Percentiles rank a stretch among this genome's conserved stretches.
phyloP scores from a whole-genome alignment of 805 yeast species.

The Scheffersomyces stipitis region DNA sequence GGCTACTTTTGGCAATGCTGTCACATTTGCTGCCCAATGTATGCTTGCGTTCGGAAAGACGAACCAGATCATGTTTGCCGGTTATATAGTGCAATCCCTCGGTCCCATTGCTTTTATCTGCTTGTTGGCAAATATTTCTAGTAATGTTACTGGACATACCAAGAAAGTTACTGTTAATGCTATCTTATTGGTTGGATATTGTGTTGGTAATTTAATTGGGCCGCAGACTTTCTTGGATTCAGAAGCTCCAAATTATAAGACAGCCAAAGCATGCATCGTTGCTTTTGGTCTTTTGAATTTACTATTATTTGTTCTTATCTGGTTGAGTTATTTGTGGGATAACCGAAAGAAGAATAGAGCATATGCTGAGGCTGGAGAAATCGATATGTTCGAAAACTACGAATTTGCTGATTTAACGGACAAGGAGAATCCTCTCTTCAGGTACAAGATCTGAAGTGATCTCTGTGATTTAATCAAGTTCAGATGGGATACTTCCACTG shows the following conservation, averaged over 20 bases:
- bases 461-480: too few species aligned
- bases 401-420: not conserved
- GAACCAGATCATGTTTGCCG: constrained; percentile 25
- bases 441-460: too few species aligned
- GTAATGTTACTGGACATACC: constrained; percentile 27
- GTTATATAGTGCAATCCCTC: constrained; percentile 26
- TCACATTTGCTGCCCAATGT: constrained; percentile 29
- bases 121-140: constrained; percentile 19
- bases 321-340: constrained; percentile 10
- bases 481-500: too few species aligned
- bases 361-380: too few species aligned
- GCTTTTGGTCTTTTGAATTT: constrained; percentile 10
- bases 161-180: constrained; percentile 28
- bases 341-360: constrained; percentile 15
- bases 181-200: constrained; percentile 24
- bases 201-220: constrained; percentile 29
- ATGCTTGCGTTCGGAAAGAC: constrained; percentile 27
- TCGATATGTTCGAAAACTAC: constrained; percentile 12
- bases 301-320: constrained; percentile 11
- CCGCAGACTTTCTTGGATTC: constrained; percentile 23
- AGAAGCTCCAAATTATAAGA: constrained; percentile 26
- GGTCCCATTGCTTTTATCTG: constrained; percentile 28
- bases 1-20: constrained; percentile 20
- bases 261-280: constrained; percentile 25
- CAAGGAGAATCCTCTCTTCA: not conserved